phyloP scores from a whole-genome alignment of 352 stramenopile species.

The Pythium volutum region DNA sequence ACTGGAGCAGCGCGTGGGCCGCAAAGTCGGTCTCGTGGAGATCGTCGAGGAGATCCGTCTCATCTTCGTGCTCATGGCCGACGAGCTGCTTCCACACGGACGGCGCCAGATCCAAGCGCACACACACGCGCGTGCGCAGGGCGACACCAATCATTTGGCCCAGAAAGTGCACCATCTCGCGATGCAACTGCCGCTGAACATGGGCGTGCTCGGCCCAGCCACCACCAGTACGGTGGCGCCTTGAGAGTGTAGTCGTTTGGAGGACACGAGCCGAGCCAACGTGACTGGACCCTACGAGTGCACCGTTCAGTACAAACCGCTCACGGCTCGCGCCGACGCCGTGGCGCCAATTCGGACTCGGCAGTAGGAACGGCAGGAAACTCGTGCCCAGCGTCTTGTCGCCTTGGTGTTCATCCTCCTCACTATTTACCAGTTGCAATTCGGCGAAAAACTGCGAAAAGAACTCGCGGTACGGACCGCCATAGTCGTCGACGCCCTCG shows the following conservation, averaged over 20 bases:
- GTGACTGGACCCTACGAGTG: constrained; percentile 9
- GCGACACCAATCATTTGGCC: constrained; percentile 89
- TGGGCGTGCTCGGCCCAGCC: constrained; percentile 33
- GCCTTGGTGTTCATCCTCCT: constrained; percentile 9
- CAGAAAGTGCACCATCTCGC: constrained; percentile 89
- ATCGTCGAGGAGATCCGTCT: constrained; percentile 32
- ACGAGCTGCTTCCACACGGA: constrained; percentile 77
- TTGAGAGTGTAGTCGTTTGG: not conserved
- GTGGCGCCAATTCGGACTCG: constrained; percentile 86
- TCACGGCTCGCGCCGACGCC: constrained; percentile 75
- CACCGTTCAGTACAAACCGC: constrained; percentile 81
- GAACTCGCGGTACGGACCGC: constrained; percentile 92
- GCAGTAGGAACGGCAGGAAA: constrained; percentile 82
- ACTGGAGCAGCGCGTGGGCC: constrained; percentile 51
- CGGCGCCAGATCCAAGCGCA: constrained; percentile 68
- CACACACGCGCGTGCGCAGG: constrained; percentile 74
- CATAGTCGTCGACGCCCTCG: constrained; percentile 94
- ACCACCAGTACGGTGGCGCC: not conserved
- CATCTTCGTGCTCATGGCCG: constrained; percentile 31
- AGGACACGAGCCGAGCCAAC: constrained; percentile 18
- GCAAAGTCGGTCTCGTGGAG: constrained; percentile 70
- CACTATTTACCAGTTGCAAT: constrained; percentile 43
- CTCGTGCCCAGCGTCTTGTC: constrained; percentile 28
- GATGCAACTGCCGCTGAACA: constrained; percentile 55
- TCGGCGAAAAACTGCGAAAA: constrained; percentile 86